Percentiles rank a stretch among this genome's conserved stretches.
These are phyloP conservation scores for Apiosordaria backusii DNA, from an alignment of 495 filamentous ascomycete species.

Conservation along the genomic window DNA sequence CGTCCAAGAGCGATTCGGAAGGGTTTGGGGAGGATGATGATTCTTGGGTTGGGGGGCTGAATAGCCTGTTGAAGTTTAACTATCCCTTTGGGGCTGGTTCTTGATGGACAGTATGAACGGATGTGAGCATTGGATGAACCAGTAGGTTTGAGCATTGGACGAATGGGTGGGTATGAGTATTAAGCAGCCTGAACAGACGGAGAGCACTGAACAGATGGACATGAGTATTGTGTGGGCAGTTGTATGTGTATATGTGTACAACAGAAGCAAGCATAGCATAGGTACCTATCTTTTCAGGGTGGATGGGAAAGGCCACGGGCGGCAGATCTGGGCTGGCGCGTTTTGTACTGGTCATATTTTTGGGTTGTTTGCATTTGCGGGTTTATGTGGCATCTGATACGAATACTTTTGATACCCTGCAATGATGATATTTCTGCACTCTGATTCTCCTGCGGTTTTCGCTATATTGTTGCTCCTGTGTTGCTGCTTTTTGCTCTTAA, in stretches of 20 bases:
- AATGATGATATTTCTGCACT: conserved; percentile 2
- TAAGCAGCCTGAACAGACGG: no score
- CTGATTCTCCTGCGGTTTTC: background rate
- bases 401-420: conserved; percentile 16
- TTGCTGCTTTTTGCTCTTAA: no score
- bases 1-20: conserved; percentile 34
- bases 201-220: background rate
- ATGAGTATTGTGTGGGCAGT: background rate
- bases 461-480: no score
- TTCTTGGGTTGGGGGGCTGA: conserved; percentile 94
- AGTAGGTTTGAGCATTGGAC: no score
- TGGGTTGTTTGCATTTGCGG: background rate
- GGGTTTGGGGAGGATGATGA: conserved; percentile 67
- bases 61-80: conserved; percentile 94
- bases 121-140: no score
- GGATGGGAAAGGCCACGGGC: background rate
- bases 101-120: background rate
- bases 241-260: background rate
- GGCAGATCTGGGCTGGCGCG: background rate
- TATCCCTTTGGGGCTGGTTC: conserved; percentile 72
- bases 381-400: conserved; percentile 4
- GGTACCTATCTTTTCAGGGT: no score
- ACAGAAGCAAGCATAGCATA: background rate
- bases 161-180: no score
- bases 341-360: background rate